These are phyloP conservation scores for Sanghuangporus weigelae DNA, from an alignment of 1,284 basidiomycete species.

Conservation along the genomic window DNA sequence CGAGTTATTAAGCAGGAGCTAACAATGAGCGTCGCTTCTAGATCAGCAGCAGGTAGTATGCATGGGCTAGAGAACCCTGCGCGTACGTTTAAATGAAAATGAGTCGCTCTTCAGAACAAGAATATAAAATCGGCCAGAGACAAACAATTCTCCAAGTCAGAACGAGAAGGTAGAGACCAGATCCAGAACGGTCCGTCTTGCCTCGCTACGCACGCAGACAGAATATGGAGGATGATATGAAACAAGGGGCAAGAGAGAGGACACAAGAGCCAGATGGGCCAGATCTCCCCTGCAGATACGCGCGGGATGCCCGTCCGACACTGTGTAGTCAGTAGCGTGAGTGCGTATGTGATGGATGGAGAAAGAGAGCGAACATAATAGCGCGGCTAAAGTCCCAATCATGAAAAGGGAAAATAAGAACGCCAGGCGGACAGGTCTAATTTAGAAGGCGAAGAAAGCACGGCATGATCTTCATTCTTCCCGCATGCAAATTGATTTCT, in stretches of 20 bases:
- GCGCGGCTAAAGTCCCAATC: not conserved
- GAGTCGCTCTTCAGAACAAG: not conserved
- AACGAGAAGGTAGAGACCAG: not conserved
- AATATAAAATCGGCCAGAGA: not conserved
- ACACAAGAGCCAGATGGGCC: not conserved
- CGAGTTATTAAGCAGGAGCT: not conserved
- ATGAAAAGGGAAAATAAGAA: not conserved
- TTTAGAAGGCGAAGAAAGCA: not conserved
- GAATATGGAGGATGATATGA: not conserved
- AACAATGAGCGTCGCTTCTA: conserved; percentile 1
- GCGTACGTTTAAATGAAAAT: not conserved
- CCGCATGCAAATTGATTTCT: not conserved
- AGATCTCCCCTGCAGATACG: not conserved
- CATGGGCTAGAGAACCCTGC: not conserved
- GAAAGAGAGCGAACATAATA: not conserved
- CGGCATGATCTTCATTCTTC: conserved; percentile 8
- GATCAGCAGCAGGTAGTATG: not conserved
- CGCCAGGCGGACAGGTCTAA: not conserved
- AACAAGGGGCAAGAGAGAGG: not conserved
- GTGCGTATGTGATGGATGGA: not conserved
- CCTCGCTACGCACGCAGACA: conserved; percentile 3
- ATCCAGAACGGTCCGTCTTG: not conserved
- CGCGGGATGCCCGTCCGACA: not conserved
- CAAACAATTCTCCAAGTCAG: conserved; percentile 5
- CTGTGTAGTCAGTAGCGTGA: not conserved